These are phyloP conservation scores for Pleurotus tuber-regium DNA, from an alignment of 768 basidiomycete species.

Conservation along the genomic window DNA sequence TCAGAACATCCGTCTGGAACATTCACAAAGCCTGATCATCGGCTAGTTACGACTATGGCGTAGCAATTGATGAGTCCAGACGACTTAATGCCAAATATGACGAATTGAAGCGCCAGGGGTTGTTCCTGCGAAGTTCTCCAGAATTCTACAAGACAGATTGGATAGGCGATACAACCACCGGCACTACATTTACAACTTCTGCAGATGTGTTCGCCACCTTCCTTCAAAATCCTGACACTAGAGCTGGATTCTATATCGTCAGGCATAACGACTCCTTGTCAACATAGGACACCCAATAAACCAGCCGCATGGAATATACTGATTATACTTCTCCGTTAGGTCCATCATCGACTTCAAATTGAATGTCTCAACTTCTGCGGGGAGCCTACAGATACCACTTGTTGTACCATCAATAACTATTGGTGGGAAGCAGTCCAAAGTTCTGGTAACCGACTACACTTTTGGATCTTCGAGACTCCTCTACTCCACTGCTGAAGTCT, in stretches of 20 bases:
- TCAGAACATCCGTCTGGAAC: conserved; percentile 9
- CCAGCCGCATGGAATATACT: background rate
- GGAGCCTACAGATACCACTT: conserved; percentile 54
- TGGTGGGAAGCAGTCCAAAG: conserved; percentile 68
- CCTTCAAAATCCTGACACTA: conserved; percentile 66
- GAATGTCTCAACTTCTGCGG: conserved; percentile 51
- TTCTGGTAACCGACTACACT: conserved; percentile 68
- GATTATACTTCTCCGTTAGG: conserved; percentile 23
- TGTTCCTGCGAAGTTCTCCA: conserved; percentile 77
- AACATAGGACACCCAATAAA: conserved; percentile 36
- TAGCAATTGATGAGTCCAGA: conserved; percentile 66
- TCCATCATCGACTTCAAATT: conserved; percentile 55
- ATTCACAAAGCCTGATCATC: background rate
- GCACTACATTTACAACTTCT: conserved; percentile 37
- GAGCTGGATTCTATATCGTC: conserved; percentile 64
- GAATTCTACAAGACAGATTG: conserved; percentile 81
- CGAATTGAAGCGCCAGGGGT: conserved; percentile 74
- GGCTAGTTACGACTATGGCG: conserved; percentile 80
- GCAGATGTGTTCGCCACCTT: conserved; percentile 54
- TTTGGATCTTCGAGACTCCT: conserved; percentile 62
- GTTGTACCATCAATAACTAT: conserved; percentile 54
- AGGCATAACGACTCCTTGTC: conserved; percentile 69
- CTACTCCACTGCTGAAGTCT: conserved; percentile 73
- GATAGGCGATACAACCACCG: conserved; percentile 60
- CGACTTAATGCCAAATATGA: conserved; percentile 65